Base-by-base conservation (phyloP, 2,329 filamentous ascomycete genomes). In the Orbilia blumenaviensis region DNA sequence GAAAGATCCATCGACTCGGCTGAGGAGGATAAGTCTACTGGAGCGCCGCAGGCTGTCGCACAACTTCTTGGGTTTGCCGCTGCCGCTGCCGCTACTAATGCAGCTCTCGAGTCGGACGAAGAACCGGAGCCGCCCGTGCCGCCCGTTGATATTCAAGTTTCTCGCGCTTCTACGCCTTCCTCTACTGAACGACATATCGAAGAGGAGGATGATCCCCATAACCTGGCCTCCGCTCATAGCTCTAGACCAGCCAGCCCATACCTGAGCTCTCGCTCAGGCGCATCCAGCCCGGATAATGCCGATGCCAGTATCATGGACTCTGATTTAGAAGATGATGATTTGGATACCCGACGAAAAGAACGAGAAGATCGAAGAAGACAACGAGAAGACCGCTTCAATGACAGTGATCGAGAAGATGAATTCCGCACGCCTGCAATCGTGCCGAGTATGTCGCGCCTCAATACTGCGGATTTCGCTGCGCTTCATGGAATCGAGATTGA, bases 401-500 rank as follows among this genome's bases (percentile, higher is more conserved):
- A 12, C 16, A 18, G 23, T 23, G 60, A 63, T 1, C 52, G 58
- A 21, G 3, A 25, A 7, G 32, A 66, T 18, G n/a, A n/a, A n/a
- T 75, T 63, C 14, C 32, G 23, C n/a, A 62, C 62, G 18, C 71
- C 63, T 18, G 56, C 71, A 8, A 9, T 76, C 3, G 48, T 58
- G 16, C 29, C 72, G 25, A 64, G 48, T 27, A 29, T 76, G 12
- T 69, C 72, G 4, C 58, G 64, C 5, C 38, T 63, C 32, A 60
- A 66, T 36, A 76, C 72, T 8, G 58, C 56, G 36, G 72, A 76
- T 23, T 76, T 68, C 27, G 72, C 72, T 16, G 48, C 46, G 14
- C 23, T 64, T 7, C 58, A 69, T 54, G 72, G 72, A 32, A 76
- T 76, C 23, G 66, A 63, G 41, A 76, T 69, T 27, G 72, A 76